These are phyloP conservation scores for Scytalidium lignicola DNA, from an alignment of 2,329 filamentous ascomycete genomes.

Conservation along the genomic window DNA sequence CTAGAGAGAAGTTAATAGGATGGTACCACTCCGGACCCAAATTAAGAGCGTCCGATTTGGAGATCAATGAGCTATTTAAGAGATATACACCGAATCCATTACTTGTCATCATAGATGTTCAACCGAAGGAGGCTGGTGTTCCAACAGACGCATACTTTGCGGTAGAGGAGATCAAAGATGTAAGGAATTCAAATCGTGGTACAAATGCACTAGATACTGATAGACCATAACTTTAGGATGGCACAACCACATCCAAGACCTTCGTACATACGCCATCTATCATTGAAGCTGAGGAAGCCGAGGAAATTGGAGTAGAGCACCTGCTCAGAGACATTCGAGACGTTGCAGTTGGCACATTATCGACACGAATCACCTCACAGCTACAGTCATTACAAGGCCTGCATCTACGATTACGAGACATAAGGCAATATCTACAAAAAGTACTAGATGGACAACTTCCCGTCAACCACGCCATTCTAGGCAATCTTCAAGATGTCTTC, in stretches of 20 bases:
- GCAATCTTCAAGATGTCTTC: slow-evolving; percentile 98
- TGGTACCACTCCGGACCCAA: slow-evolving; percentile 99
- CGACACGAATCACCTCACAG: slow-evolving; percentile 95
- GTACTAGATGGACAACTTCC: slow-evolving; percentile 89
- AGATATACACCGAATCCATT: slow-evolving; percentile 95
- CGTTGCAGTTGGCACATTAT: slow-evolving; percentile 93
- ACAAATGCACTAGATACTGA: slow-evolving; percentile 7
- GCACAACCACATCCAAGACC: slow-evolving; percentile 92
- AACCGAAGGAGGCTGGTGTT: slow-evolving; percentile 95
- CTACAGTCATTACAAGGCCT: slow-evolving; percentile 95
- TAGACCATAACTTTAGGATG: slow-evolving; percentile 59
- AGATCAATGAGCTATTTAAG: slow-evolving; percentile 99
- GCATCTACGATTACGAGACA: slow-evolving; percentile 90
- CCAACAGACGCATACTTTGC: slow-evolving; percentile 99
- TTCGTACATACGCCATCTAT: slow-evolving; percentile 98
- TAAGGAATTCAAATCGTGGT: slow-evolving; percentile 40
- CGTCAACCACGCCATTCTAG: slow-evolving; percentile 94
- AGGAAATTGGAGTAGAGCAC: slow-evolving; percentile 98
- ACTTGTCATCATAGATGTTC: slow-evolving; percentile 96
- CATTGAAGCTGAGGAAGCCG: slow-evolving; percentile 97
- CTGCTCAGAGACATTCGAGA: slow-evolving; percentile 96
- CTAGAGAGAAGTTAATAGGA: slow-evolving; percentile 95
- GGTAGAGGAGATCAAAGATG: slow-evolving; percentile 98
- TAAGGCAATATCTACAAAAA: slow-evolving; percentile 91
- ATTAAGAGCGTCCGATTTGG: slow-evolving; percentile 89